Evolutionary conservation across 805 yeast species (phyloP).

Genomic region (Yamadazyma paraphyllophila): DNA sequence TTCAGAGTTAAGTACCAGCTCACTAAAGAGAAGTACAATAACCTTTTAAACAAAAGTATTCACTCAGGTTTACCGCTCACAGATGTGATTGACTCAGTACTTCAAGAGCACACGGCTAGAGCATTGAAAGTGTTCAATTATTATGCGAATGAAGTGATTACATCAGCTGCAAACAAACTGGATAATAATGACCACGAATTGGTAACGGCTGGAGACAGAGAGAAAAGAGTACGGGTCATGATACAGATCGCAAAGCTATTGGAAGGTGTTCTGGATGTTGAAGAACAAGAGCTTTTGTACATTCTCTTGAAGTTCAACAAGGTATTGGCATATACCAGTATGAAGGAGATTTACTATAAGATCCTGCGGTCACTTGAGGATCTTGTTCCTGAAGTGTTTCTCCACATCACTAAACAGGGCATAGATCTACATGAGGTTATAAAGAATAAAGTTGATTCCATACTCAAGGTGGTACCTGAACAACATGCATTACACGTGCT

Average conservation of each 20-base stretch:
- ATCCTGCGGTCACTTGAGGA: slow-evolving; percentile 38
- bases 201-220: not conserved
- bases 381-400: slow-evolving; percentile 21
- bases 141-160: slow-evolving; percentile 26
- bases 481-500: slow-evolving; percentile 15
- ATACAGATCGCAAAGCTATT: not conserved
- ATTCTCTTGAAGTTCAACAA: slow-evolving; percentile 33
- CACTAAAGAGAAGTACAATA: slow-evolving; percentile 29
- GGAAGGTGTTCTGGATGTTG: not conserved
- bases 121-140: slow-evolving; percentile 30
- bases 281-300: slow-evolving; percentile 29
- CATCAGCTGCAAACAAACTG: slow-evolving; percentile 7
- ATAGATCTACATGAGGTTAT: slow-evolving; percentile 23
- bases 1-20: slow-evolving; percentile 30
- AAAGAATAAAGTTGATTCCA: not conserved
- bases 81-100: slow-evolving; percentile 10
- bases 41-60: slow-evolving; percentile 27
- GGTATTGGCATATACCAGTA: slow-evolving; percentile 22
- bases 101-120: slow-evolving; percentile 21
- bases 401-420: slow-evolving; percentile 37
- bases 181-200: not conserved
- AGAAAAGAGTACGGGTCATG: not conserved
- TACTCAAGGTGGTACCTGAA: slow-evolving; percentile 5
- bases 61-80: slow-evolving; percentile 2
- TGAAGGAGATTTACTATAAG: slow-evolving; percentile 37